A percentile compares a stretch with the other conserved stretches of the same genome.
Conservation (phyloP, 1,284 basidiomycete species). For the Phellopilus nigrolimitatus region DNA sequence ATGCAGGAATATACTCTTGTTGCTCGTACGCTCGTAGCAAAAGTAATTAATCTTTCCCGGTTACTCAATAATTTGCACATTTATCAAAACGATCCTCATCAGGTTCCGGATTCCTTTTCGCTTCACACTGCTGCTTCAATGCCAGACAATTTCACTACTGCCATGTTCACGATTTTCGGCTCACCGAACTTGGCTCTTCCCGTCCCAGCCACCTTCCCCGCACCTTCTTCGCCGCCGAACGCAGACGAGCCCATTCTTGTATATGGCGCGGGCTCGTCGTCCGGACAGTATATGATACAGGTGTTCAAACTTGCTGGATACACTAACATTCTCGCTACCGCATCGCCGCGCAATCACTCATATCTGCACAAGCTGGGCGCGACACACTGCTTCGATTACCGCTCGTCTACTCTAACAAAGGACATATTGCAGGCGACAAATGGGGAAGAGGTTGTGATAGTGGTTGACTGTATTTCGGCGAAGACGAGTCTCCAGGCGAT, state of each 20-base stretch:
- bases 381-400: constrained; percentile 47
- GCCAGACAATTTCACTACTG: constrained; percentile 47
- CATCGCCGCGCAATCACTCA: constrained; percentile 44
- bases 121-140: constrained; percentile 42
- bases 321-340: constrained; percentile 46
- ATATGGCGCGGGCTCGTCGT: constrained; percentile 52
- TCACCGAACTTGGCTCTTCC: constrained; percentile 35
- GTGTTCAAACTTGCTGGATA: constrained; percentile 50
- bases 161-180: constrained; percentile 45
- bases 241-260: constrained; percentile 41
- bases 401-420: constrained; percentile 34
- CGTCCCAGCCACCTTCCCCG: constrained; percentile 35
- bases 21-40: constrained; percentile 33
- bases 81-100: neutral
- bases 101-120: constrained; percentile 38
- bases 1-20: constrained; percentile 41
- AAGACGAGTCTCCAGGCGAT: constrained; percentile 33
- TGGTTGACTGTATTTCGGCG: constrained; percentile 41
- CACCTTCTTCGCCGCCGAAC: constrained; percentile 30
- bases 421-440: constrained; percentile 37
- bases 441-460: constrained; percentile 34
- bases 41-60: constrained; percentile 30
- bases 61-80: neutral
- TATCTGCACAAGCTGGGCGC: constrained; percentile 47
- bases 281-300: constrained; percentile 51